phyloP scores from a whole-genome alignment of 2,329 filamentous ascomycete species.

The Hypoxylon sp. region DNA sequence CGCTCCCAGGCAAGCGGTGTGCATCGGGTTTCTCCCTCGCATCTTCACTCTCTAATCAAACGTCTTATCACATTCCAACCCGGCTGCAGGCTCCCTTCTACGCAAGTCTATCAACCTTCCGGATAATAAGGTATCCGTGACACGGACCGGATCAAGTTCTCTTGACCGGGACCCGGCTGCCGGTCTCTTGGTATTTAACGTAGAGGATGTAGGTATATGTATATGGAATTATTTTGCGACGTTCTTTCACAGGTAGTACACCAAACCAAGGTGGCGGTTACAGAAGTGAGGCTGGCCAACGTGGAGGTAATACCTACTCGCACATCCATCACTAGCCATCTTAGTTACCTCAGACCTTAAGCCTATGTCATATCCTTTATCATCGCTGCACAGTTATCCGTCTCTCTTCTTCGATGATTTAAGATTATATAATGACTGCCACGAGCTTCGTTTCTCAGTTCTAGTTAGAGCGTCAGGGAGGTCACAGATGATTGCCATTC shows the following conservation, averaged over 20 bases:
- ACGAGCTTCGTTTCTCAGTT: constrained; percentile 23
- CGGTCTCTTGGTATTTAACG: constrained; percentile 7
- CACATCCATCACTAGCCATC: background rate
- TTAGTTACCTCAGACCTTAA: background rate
- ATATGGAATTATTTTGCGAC: background rate
- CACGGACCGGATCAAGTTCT: constrained; percentile 35
- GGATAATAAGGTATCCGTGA: constrained; percentile 36
- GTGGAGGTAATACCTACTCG: background rate
- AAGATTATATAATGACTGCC: constrained; percentile 11
- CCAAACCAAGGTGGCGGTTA: constrained; percentile 23
- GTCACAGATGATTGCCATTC: constrained; percentile 17
- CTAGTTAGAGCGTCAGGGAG: constrained; percentile 8
- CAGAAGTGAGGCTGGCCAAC: constrained; percentile 24
- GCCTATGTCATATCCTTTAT: background rate
- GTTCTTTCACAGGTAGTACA: constrained; percentile 2
- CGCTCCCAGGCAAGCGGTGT: constrained; percentile 37
- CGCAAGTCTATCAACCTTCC: constrained; percentile 30
- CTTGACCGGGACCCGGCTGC: constrained; percentile 39
- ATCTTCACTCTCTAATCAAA: constrained; percentile 41
- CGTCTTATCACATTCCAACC: constrained; percentile 37
- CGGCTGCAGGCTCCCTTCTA: constrained; percentile 43
- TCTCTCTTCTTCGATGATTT: background rate
- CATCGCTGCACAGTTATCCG: background rate
- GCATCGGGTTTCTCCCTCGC: constrained; percentile 42
- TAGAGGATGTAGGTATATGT: background rate